Evolutionary conservation across 352 stramenopile species (phyloP).

Genomic region (Stephanocyclus meneghinianus): DNA sequence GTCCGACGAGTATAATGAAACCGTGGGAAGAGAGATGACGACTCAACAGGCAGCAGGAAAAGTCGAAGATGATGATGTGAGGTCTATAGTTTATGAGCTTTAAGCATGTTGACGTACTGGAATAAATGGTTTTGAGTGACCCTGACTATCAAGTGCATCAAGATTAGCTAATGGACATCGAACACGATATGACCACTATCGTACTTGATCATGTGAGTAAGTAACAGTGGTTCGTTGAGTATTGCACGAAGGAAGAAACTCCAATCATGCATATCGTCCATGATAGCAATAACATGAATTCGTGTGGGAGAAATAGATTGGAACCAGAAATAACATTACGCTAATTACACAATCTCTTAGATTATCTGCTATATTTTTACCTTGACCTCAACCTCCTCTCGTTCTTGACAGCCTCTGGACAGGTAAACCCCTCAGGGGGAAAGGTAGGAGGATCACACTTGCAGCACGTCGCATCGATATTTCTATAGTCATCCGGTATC

Average conservation of each 20-base stretch:
- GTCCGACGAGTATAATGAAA: conserved; percentile 15
- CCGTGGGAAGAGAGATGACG: conserved; percentile 4
- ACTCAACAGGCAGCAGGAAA: conserved; percentile 2
- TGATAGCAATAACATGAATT: too few relatives aligned
- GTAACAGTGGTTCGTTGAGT: too few relatives aligned
- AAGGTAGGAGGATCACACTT: conserved; percentile 62
- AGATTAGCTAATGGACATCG: too few relatives aligned
- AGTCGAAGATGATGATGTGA: conserved; percentile 7
- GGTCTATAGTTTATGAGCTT: conserved; percentile 8
- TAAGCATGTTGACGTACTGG: neutral
- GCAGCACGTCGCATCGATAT: conserved; percentile 60
- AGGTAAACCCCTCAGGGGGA: conserved; percentile 57
- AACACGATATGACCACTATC: too few relatives aligned
- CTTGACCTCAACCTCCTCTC: conserved; percentile 1
- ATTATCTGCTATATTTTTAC: neutral
- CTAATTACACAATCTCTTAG: neutral
- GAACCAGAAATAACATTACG: too few relatives aligned
- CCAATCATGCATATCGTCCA: too few relatives aligned
- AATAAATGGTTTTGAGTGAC: neutral
- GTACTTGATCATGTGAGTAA: too few relatives aligned
- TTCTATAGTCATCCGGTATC: conserved; percentile 59
- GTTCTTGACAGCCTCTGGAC: conserved; percentile 60
- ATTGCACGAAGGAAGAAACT: too few relatives aligned
- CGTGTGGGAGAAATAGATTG: too few relatives aligned
- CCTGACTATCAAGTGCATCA: too few relatives aligned